Percentiles rank a stretch among this genome's conserved stretches.
phyloP scores from a whole-genome alignment of 2,329 filamentous ascomycete genomes.

The Xylariales sp. region DNA sequence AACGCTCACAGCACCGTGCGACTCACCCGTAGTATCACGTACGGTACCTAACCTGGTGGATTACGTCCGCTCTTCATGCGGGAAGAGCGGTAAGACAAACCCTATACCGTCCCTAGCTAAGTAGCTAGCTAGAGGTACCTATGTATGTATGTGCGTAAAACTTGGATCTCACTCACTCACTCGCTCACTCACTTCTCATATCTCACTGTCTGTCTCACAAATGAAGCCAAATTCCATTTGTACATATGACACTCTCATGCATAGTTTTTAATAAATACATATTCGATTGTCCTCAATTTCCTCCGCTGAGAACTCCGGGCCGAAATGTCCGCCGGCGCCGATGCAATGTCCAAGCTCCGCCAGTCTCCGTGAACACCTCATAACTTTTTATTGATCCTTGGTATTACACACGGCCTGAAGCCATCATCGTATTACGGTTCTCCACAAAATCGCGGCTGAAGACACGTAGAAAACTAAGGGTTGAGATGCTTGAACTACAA shows the following conservation, averaged over 20 bases:
- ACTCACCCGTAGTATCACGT: neutral
- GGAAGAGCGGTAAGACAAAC: neutral
- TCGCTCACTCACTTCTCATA: too few species aligned
- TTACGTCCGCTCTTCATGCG: neutral
- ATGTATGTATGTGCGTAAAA: too few species aligned
- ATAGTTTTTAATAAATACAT: slow-evolving; percentile 36
- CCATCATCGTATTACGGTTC: slow-evolving; percentile 41
- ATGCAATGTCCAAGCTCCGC: slow-evolving; percentile 47
- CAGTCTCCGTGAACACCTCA: slow-evolving; percentile 43
- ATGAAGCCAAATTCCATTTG: slow-evolving; percentile 27
- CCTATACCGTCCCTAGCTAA: too few species aligned
- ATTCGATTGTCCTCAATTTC: slow-evolving; percentile 20
- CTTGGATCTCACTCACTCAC: neutral
- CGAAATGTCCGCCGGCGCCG: slow-evolving; percentile 42
- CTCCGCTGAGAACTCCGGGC: slow-evolving; percentile 29
- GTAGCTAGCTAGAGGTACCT: too few species aligned
- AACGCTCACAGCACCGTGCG: neutral
- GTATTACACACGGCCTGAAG: slow-evolving; percentile 46
- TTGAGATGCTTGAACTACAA: slow-evolving; percentile 20
- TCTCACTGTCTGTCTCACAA: neutral
- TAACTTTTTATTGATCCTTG: slow-evolving; percentile 46
- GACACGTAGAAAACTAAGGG: slow-evolving; percentile 22
- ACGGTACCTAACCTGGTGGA: neutral
- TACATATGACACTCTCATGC: slow-evolving; percentile 30
- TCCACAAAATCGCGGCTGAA: slow-evolving; percentile 39